Percentiles rank a stretch among this genome's conserved stretches.
These are phyloP conservation scores for Yarrowia divulgata DNA, from an alignment of 805 yeast genomes.

Conservation along the genomic window DNA sequence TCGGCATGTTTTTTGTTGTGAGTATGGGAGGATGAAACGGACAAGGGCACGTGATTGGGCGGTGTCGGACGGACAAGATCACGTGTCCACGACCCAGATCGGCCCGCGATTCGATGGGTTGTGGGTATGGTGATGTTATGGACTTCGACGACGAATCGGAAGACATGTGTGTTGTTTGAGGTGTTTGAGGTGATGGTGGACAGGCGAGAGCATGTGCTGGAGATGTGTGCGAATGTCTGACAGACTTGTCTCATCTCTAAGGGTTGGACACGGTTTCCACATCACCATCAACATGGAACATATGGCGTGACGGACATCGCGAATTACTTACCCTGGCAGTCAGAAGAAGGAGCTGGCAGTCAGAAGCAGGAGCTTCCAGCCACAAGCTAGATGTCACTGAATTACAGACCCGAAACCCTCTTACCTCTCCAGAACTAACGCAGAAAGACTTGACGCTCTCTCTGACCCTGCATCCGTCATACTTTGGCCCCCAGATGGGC, in stretches of 20 bases:
- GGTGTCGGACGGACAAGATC: not conserved
- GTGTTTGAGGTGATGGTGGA: too few species aligned
- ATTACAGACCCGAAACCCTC: too few species aligned
- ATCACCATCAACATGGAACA: too few species aligned
- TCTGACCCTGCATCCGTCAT: conserved; percentile 94
- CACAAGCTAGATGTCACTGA: too few species aligned
- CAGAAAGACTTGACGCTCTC: conserved; percentile 86
- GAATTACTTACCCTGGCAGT: too few species aligned
- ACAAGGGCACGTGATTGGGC: not conserved
- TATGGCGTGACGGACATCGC: too few species aligned
- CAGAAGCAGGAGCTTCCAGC: too few species aligned
- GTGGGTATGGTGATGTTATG: not conserved
- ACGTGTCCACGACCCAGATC: conserved; percentile 3
- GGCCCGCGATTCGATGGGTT: conserved; percentile 20
- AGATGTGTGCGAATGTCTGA: too few species aligned
- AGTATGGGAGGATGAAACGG: conserved; percentile 4
- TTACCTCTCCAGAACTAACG: conserved; percentile 8
- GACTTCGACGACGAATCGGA: not conserved
- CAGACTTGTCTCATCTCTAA: too few species aligned
- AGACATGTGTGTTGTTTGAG: not conserved
- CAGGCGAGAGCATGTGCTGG: too few species aligned
- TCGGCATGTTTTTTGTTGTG: conserved; percentile 39
- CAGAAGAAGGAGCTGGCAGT: too few species aligned
- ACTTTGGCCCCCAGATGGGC: conserved; percentile 97
- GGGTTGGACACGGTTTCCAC: too few species aligned